Base-by-base conservation (phyloP, 1,284 basidiomycete genomes). In the Rhodotorula sp. region DNA sequence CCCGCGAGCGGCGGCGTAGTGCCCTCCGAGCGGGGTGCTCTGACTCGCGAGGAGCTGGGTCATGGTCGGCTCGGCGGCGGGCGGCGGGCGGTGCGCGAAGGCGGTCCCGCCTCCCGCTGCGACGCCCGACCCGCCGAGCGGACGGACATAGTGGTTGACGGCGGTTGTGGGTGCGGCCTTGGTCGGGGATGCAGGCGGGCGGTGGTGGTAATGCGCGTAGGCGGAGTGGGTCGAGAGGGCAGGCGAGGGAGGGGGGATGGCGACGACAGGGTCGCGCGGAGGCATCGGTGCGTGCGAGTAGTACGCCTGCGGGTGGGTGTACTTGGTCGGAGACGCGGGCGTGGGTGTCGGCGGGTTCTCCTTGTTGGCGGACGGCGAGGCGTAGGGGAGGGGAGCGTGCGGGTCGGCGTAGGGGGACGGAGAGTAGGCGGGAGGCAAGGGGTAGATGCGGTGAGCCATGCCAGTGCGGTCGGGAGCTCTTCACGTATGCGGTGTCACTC, bases 21-120 rank as follows among this genome's bases (percentile, higher is more conserved):
- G 56, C 7, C 21, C 44, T 4, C 44, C 51, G 10, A 64, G 13
- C 17, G 56, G n/a, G 4, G 63, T 67, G 17, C 67, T 63, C 36
- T 71, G 58, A 1, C 44, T n/a, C 9, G 66, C 69, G 29, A 77
- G 67, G 9, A 77, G 63, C 56, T 77, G 75, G 15, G 58, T 59
- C 66, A 77, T 69, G n/a, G 75, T 77, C 25, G 75, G 75, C 44
- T 76, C 75, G 1, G 64, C 54, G 48, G 25, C 53, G 27, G n/a
- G 29, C 15, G 29, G 21, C 32, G 25, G 51, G 54, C 34, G 29
- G 22, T n/a, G 44, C 46, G 44, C 27, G 15, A 21, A 34, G 10
- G 36, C 39, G 39, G 36, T 58, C 17, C 50, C 50, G 27, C n/a
- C 50, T 2, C 53, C 61, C 4, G 22, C 53, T 19, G 60, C 41